Conservation (phyloP, 2,329 filamentous ascomycete genomes). For the Coleophoma eucalyptorum region DNA sequence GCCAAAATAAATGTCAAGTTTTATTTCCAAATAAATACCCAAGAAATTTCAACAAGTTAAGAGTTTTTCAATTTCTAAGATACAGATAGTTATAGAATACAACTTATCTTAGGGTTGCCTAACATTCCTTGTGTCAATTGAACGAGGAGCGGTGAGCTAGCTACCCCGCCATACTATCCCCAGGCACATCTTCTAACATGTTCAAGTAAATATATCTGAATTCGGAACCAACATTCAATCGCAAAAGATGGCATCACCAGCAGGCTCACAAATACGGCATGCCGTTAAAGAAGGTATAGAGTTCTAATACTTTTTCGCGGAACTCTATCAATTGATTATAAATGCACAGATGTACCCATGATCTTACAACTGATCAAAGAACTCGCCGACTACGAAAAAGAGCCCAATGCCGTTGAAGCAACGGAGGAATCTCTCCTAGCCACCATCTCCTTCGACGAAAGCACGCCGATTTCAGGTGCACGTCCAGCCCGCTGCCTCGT, state of each 20-base stretch:
- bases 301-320: constrained; percentile 1
- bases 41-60: too few species aligned
- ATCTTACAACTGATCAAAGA: constrained; percentile 82
- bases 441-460: constrained; percentile 71
- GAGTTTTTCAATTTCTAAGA: too few species aligned
- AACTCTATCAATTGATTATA: not conserved
- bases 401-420: constrained; percentile 69
- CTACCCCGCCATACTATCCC: not conserved
- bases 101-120: too few species aligned
- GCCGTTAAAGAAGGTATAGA: constrained; percentile 53
- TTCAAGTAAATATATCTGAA: too few species aligned
- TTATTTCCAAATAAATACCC: too few species aligned
- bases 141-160: too few species aligned
- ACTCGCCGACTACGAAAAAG: constrained; percentile 84
- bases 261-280: constrained; percentile 39
- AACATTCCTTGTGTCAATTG: too few species aligned
- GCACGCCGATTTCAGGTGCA: constrained; percentile 45
- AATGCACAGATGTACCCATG: constrained; percentile 64
- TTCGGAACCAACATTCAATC: not conserved
- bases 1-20: too few species aligned
- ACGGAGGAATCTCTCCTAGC: constrained; percentile 68
- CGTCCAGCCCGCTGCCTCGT: constrained; percentile 75
- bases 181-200: too few species aligned
- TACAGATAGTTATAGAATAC: too few species aligned
- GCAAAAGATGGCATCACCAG: not conserved